Base-by-base conservation (phyloP, 805 yeast genomes). In the Yarrowia sp. region DNA sequence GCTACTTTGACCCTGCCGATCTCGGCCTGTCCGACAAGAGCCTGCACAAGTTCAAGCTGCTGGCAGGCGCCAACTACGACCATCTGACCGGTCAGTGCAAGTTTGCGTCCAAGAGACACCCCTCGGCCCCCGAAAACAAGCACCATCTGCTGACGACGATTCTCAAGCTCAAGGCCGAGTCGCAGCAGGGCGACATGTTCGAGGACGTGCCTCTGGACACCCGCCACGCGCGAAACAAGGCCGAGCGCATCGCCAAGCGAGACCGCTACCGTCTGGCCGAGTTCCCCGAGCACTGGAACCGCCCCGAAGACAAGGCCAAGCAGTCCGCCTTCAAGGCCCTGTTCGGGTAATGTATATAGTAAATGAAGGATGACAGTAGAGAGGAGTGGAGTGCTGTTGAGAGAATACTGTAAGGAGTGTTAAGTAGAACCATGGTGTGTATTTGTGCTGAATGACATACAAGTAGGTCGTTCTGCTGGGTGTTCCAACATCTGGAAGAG, bases 61-160 rank as follows among this genome's bases (percentile, higher is more conserved):
- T 94, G 71, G 87, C 96, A 2, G 97, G 92, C 32, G 84, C 87
- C 42, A 87, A 97, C 77, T 92, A 88, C 76, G 86, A 92, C 77
- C 82, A 83, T 71, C 79, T 79, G 42, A 83, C 83, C 1, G 89
- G 90, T 74, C 77, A 78, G 16, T 83, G 94, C 74, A 85, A 84
- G 72, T 85, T 92, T 78, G 82, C 91, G n/a, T 79, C 86, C 42
- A 87, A 85, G 65, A 84, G 84, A 73, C 91, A 84, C 77, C 82
- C 86, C 8, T 91, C 91, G 74, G 89, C 97, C 50, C 85, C 96
- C 1, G 98, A 94, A 79, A 95, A 95, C 79, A 90, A 94, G 63
- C 85, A 89, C 72, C 87, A 83, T 77, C 79, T 91, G 71, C 87
- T 88, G 19, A 89, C 87, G 68, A 82, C 87, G 36, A 81, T 92